These are phyloP conservation scores for Wallacemonas rigidus DNA, from an alignment of 208 protist genomes.

Conservation along the genomic window DNA sequence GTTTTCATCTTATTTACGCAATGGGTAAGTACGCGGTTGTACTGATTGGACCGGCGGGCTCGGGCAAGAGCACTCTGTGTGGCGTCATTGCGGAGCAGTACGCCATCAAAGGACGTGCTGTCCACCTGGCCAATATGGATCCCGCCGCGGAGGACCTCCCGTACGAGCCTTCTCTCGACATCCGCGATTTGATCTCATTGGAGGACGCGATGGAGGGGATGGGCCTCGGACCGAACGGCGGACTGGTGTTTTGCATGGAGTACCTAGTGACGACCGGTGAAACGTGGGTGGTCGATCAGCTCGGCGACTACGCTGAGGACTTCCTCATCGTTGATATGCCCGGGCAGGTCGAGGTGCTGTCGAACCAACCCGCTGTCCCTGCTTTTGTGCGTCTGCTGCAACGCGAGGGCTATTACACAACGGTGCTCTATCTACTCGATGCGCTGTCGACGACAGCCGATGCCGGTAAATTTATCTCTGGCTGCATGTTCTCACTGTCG, in stretches of 20 bases:
- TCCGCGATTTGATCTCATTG: constrained; percentile 95
- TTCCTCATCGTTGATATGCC: constrained; percentile 99
- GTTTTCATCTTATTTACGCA: background rate
- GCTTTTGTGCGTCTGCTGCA: constrained; percentile 84
- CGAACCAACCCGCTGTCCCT: constrained; percentile 93
- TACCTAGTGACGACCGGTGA: constrained; percentile 94
- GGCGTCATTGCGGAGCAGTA: constrained; percentile 83
- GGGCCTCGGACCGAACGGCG: constrained; percentile 98
- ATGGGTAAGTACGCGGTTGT: constrained; percentile 93
- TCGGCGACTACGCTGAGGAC: constrained; percentile 94
- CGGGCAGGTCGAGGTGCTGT: constrained; percentile 99
- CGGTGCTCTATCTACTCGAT: constrained; percentile 88
- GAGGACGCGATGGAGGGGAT: constrained; percentile 93
- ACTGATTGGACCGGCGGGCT: constrained; percentile 92
- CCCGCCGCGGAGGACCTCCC: constrained; percentile 95
- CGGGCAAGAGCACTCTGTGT: constrained; percentile 93
- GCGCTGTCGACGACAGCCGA: constrained; percentile 82
- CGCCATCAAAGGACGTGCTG: constrained; percentile 78
- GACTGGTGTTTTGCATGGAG: constrained; percentile 98
- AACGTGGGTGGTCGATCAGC: constrained; percentile 94
- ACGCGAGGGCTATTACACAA: constrained; percentile 77
- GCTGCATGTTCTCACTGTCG: constrained; percentile 88
- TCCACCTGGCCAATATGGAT: constrained; percentile 98
- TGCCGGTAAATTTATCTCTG: constrained; percentile 89
- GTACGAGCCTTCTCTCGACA: constrained; percentile 93